These are phyloP conservation scores for Cymbopogon citratus DNA, from an alignment of 176 grass and related monocot species.

Conservation along the genomic window DNA sequence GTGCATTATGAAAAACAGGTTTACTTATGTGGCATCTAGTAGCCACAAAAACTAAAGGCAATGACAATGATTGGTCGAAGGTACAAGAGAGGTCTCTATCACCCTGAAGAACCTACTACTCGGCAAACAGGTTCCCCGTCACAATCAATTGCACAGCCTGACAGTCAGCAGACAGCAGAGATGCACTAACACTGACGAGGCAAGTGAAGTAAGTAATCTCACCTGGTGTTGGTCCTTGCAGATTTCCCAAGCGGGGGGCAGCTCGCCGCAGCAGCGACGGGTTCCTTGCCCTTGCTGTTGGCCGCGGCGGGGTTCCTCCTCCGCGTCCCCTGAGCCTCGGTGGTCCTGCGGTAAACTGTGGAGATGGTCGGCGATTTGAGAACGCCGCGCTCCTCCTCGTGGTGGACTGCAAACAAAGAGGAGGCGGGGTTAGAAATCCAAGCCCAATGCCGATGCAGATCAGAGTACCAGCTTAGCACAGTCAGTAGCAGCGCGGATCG, in stretches of 20 bases:
- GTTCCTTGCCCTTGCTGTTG: neutral
- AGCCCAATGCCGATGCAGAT: neutral
- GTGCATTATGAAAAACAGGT: neutral
- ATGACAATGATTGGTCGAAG: neutral
- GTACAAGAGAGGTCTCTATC: neutral
- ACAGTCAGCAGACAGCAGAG: too few species aligned
- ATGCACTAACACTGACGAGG: neutral
- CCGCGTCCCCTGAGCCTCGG: neutral
- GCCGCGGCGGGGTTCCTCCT: neutral
- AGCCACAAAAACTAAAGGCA: neutral
- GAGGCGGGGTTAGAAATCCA: neutral
- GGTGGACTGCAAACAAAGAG: neutral
- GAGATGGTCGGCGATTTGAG: conserved; percentile 19
- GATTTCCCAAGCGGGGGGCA: conserved; percentile 28
- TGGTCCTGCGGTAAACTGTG: conserved; percentile 14
- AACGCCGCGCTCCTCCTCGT: neutral
- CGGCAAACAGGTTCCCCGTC: neutral
- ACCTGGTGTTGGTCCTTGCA: neutral
- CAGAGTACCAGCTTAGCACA: neutral
- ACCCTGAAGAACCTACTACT: neutral
- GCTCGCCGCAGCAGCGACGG: conserved; percentile 14
- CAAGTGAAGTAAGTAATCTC: neutral
- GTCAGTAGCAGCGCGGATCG: too few species aligned
- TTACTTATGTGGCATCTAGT: neutral
- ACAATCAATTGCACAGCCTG: neutral